Evolutionary conservation across 192 early-diverging fungal species (phyloP).

Genomic region (Podila verticillata): DNA sequence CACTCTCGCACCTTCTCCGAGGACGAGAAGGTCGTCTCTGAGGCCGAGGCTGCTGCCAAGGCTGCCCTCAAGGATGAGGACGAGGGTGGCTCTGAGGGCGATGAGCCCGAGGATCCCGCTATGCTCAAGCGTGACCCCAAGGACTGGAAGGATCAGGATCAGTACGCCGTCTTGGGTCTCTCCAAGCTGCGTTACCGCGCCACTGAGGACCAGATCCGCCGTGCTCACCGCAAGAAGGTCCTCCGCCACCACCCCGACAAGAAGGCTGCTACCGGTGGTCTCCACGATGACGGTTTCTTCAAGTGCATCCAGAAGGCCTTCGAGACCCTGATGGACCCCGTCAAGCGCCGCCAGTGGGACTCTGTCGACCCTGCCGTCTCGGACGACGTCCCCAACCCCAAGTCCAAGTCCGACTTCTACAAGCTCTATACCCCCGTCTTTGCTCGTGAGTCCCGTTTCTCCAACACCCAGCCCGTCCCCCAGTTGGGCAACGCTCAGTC

Average conservation of each 20-base stretch:
- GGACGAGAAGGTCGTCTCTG: conserved; percentile 62
- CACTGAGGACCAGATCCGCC: conserved; percentile 94
- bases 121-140: conserved; percentile 87
- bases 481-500: conserved; percentile 75
- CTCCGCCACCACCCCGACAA: conserved; percentile 99
- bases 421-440: conserved; percentile 80
- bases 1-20: conserved; percentile 71
- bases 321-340: conserved; percentile 91
- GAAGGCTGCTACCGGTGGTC: conserved; percentile 81
- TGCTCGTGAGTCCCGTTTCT: conserved; percentile 92
- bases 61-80: conserved; percentile 50
- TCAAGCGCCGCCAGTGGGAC: conserved; percentile 94
- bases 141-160: conserved; percentile 98
- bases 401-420: conserved; percentile 88
- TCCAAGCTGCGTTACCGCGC: conserved; percentile 88
- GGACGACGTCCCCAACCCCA: conserved; percentile 74
- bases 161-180: conserved; percentile 96
- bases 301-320: conserved; percentile 97
- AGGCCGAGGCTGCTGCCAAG: conserved; percentile 53
- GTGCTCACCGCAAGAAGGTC: conserved; percentile 90
- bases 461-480: conserved; percentile 89
- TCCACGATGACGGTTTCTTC: conserved; percentile 97
- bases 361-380: conserved; percentile 91
- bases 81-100: conserved; percentile 75
- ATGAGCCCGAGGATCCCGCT: conserved; percentile 82